phyloP scores from a whole-genome alignment of 2,329 filamentous ascomycete species.

The Botrytis fabae region DNA sequence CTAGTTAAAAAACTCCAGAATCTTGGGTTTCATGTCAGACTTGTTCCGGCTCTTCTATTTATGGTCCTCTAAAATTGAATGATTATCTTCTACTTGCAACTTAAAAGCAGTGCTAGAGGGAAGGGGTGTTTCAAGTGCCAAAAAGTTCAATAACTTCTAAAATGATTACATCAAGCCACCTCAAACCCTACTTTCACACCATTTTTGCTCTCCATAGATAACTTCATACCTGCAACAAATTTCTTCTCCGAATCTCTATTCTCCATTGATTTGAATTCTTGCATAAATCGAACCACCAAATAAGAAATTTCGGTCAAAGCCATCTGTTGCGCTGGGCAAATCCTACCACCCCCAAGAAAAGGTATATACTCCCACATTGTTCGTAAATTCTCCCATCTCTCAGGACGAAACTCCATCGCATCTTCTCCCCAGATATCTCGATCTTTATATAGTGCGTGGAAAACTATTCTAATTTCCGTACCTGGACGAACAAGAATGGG shows the following conservation, averaged over 20 bases:
- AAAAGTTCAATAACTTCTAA: background rate
- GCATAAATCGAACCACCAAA: background rate
- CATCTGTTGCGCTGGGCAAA: conserved; percentile 13
- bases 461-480: conserved; percentile 23
- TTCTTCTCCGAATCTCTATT: background rate
- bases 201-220: background rate
- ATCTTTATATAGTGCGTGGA: conserved; percentile 42
- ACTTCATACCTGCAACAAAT: background rate
- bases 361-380: conserved; percentile 32
- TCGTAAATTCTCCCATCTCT: conserved; percentile 43
- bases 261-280: conserved; percentile 10
- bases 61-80: background rate
- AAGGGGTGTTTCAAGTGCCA: too few species aligned
- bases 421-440: conserved; percentile 43
- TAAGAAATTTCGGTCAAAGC: background rate
- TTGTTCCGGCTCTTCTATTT: background rate
- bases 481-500: conserved; percentile 34
- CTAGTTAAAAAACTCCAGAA: background rate
- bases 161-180: background rate
- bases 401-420: conserved; percentile 43
- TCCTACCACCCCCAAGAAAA: conserved; percentile 2
- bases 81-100: background rate
- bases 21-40: background rate
- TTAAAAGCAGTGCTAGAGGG: background rate
- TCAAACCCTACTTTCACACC: background rate